phyloP scores from a whole-genome alignment of 75 land plant species.

The Pinus tabuliformis region DNA sequence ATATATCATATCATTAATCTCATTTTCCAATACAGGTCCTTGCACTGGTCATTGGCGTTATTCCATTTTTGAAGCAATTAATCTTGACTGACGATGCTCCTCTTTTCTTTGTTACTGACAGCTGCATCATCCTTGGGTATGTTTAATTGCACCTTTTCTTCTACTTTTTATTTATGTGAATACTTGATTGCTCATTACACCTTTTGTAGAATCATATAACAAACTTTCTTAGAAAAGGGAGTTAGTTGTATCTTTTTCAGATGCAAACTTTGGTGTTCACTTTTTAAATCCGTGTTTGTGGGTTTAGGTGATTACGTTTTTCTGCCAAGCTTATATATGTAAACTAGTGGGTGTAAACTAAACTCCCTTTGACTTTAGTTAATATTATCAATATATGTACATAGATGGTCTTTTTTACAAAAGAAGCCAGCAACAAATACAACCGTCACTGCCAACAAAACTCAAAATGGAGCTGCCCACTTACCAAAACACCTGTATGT shows the following conservation, averaged over 20 bases:
- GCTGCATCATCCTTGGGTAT: constrained; percentile 76
- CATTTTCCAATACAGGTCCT: constrained; percentile 39
- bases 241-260: background rate
- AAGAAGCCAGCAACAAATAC: too few relatives aligned
- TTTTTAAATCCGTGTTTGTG: too few relatives aligned
- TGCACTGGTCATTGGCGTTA: constrained; percentile 52
- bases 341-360: too few relatives aligned
- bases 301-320: too few relatives aligned
- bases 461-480: too few relatives aligned
- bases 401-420: too few relatives aligned
- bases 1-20: background rate
- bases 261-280: background rate
- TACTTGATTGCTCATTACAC: constrained; percentile 6
- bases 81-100: constrained; percentile 69
- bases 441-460: too few relatives aligned
- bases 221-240: background rate
- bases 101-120: constrained; percentile 68
- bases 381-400: too few relatives aligned
- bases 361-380: too few relatives aligned
- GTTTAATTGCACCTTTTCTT: background rate
- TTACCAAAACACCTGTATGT: too few relatives aligned
- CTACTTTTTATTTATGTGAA: background rate
- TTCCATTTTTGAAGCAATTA: constrained; percentile 59
- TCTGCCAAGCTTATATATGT: too few relatives aligned
- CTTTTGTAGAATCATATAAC: background rate